phyloP scores from a whole-genome alignment of 2,329 filamentous ascomycete species.

The Helicocarpus griseus region DNA sequence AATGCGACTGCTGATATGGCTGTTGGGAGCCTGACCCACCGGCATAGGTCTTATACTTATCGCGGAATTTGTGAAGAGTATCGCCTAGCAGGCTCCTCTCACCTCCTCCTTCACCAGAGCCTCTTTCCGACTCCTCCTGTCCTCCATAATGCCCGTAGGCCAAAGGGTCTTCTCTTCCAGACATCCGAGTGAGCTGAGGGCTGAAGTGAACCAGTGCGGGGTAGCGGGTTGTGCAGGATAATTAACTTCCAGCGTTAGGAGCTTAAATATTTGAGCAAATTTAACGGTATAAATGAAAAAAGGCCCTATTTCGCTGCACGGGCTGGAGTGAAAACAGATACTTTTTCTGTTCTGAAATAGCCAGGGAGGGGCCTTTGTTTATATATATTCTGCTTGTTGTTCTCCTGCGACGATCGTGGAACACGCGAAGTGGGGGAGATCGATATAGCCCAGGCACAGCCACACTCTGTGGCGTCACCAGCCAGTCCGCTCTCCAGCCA shows the following conservation, averaged over 20 bases:
- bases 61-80: constrained; percentile 39
- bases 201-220: background rate
- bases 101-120: constrained; percentile 20
- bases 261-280: too few species aligned
- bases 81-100: constrained; percentile 44
- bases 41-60: constrained; percentile 24
- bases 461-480: background rate
- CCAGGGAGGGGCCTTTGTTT: background rate
- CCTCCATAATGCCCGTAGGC: constrained; percentile 46
- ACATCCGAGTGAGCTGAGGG: constrained; percentile 19
- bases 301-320: background rate
- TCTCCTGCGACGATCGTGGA: background rate
- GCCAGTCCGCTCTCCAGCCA: too few species aligned
- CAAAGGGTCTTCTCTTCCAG: constrained; percentile 40
- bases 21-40: constrained; percentile 4
- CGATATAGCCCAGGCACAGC: background rate
- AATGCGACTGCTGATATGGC: constrained; percentile 7
- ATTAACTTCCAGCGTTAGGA: background rate
- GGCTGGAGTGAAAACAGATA: too few species aligned
- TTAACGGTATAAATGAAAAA: background rate
- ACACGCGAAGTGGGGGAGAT: background rate
- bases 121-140: constrained; percentile 23
- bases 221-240: background rate
- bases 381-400: background rate
- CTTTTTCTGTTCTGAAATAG: background rate